A percentile compares a stretch with the other conserved stretches of the same genome.
phyloP scores from a whole-genome alignment of 129 eudicot genomes.

The Heracleum sosnowskyi region DNA sequence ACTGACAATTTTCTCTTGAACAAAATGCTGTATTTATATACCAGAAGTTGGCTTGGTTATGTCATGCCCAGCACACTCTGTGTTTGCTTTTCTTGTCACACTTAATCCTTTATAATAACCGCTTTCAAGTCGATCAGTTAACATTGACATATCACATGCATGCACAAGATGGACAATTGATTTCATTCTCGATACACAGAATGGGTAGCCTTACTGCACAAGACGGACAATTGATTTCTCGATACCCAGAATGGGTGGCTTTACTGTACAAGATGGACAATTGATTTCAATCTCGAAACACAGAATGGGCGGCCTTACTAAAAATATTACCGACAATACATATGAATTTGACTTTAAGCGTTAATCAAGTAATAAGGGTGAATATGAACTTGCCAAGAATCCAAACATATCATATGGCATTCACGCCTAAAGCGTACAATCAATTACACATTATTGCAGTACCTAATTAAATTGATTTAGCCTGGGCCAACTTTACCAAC shows the following conservation, averaged over 20 bases:
- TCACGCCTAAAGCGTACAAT: too few relatives aligned
- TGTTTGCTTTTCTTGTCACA: too few relatives aligned
- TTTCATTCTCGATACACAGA: not conserved
- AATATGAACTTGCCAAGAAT: not conserved
- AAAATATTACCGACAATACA: too few relatives aligned
- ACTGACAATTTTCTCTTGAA: not conserved
- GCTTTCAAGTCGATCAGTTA: too few relatives aligned
- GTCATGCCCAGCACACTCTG: too few relatives aligned
- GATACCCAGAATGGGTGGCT: not conserved
- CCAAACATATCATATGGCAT: not conserved
- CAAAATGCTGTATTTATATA: not conserved
- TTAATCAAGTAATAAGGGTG: too few relatives aligned
- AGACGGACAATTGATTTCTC: not conserved
- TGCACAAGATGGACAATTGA: not conserved
- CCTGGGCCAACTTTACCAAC: too few relatives aligned
- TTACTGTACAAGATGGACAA: not conserved
- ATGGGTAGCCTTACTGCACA: too few relatives aligned
- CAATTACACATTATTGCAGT: not conserved
- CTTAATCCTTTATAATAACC: too few relatives aligned
- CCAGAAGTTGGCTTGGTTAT: too few relatives aligned
- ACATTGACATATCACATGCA: not conserved
- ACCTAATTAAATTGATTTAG: too few relatives aligned
- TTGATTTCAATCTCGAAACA: not conserved
- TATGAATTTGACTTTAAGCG: not conserved
- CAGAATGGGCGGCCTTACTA: not conserved